Evolutionary conservation across 2,329 filamentous ascomycete species (phyloP).

Genomic region (Ceratocystis lukuohia): DNA sequence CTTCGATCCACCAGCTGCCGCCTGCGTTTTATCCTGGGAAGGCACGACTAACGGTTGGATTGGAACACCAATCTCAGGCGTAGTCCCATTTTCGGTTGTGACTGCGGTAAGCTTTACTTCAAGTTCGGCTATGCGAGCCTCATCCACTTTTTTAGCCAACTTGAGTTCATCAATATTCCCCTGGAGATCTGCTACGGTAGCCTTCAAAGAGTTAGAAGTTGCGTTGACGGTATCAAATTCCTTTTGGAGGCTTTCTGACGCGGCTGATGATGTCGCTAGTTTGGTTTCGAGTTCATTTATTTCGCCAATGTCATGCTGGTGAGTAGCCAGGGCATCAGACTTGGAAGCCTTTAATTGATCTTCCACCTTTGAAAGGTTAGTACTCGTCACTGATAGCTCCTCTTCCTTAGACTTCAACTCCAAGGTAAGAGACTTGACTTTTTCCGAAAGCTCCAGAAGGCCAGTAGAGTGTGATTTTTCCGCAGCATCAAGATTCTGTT

Average conservation of each 20-base stretch:
- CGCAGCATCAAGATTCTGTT: constrained; percentile 52
- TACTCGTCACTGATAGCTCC: background rate
- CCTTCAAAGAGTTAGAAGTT: constrained; percentile 26
- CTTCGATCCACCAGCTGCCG: constrained; percentile 25
- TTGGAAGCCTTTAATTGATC: constrained; percentile 17
- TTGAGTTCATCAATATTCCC: constrained; percentile 23
- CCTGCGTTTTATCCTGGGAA: constrained; percentile 21
- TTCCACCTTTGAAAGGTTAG: constrained; percentile 21
- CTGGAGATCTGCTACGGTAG: constrained; percentile 7
- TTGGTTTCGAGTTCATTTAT: constrained; percentile 28
- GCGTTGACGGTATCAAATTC: constrained; percentile 31
- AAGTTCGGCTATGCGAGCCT: constrained; percentile 32
- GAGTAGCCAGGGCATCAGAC: constrained; percentile 23
- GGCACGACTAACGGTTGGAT: constrained; percentile 24
- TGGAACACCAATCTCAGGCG: constrained; percentile 22
- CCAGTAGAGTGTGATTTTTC: constrained; percentile 46
- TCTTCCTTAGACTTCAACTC: constrained; percentile 29
- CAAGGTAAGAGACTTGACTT: constrained; percentile 33
- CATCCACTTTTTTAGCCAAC: constrained; percentile 29
- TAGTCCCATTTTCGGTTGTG: constrained; percentile 20
- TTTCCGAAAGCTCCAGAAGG: constrained; percentile 25
- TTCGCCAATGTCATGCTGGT: constrained; percentile 25
- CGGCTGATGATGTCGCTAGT: constrained; percentile 26
- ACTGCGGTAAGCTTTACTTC: constrained; percentile 26
- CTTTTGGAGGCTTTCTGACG: constrained; percentile 29